phyloP scores from a whole-genome alignment of 495 filamentous ascomycete genomes.

The Trichocladium antarcticum region DNA sequence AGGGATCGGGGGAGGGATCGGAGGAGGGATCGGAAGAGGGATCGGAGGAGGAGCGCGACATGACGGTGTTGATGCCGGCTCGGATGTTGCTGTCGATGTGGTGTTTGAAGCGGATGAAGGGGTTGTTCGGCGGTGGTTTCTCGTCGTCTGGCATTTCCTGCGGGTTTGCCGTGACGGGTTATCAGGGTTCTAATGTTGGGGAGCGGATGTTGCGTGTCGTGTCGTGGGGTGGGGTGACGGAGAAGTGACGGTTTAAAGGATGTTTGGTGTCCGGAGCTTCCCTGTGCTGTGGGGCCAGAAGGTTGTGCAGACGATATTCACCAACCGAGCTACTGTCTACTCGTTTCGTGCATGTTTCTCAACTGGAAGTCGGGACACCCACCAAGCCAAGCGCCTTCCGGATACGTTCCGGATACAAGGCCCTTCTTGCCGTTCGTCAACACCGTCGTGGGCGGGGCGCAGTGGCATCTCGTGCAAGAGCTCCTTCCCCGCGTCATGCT shows the following conservation, averaged over 20 bases:
- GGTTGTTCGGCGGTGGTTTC: slow-evolving; percentile 12
- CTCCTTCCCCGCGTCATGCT: neutral
- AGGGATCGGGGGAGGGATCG: neutral
- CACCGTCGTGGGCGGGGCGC: neutral
- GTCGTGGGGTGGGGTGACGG: neutral
- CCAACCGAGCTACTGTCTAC: no score
- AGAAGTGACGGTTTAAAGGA: no score
- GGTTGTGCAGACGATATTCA: no score
- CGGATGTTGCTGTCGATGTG: slow-evolving; percentile 31
- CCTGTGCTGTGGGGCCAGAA: no score
- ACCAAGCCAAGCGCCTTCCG: no score
- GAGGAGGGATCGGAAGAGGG: neutral
- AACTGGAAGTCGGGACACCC: no score
- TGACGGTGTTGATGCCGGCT: slow-evolving; percentile 27
- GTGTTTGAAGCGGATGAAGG: slow-evolving; percentile 37
- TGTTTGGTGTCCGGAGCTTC: no score
- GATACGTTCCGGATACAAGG: no score
- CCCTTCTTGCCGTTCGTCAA: slow-evolving; percentile 3
- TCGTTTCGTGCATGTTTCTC: no score
- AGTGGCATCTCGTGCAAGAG: slow-evolving; percentile 8
- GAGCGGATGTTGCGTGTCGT: neutral
- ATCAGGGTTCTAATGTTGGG: neutral
- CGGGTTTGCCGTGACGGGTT: neutral
- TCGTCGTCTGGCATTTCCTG: slow-evolving; percentile 15
- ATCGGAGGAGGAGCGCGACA: slow-evolving; percentile 8